Conservation (phyloP, 2,329 filamentous ascomycete species). For the Leptoxyphium fumago region DNA sequence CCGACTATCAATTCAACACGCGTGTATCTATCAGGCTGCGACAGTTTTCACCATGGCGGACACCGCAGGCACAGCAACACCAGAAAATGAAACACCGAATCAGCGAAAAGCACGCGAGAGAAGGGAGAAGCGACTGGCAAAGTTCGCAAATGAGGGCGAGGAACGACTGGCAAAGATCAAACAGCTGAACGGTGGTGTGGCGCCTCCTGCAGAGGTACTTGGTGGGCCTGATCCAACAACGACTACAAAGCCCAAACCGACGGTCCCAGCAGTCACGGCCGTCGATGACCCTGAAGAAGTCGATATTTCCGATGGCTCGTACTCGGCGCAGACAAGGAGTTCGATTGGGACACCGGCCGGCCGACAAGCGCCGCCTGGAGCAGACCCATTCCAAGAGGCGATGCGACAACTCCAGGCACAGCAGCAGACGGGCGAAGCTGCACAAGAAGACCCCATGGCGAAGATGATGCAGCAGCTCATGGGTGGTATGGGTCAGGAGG, state of each 20-base stretch:
- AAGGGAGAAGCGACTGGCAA: slow-evolving; percentile 66
- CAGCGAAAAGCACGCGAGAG: slow-evolving; percentile 53
- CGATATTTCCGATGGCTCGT: slow-evolving; percentile 52
- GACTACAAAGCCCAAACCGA: slow-evolving; percentile 14
- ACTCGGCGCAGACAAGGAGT: slow-evolving; percentile 6
- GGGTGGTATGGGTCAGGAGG: slow-evolving; percentile 25
- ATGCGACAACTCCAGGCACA: slow-evolving; percentile 18
- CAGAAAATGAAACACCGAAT: slow-evolving; percentile 25
- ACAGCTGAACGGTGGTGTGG: slow-evolving; percentile 41
- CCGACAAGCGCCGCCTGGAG: slow-evolving; percentile 3
- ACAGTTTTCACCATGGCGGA: slow-evolving; percentile 14
- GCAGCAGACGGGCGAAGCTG: slow-evolving; percentile 1
- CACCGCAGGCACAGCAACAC: slow-evolving; percentile 10
- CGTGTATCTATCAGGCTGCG: too few species aligned
- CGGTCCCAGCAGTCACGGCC: slow-evolving; percentile 19
- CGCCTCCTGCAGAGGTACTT: slow-evolving; percentile 17
- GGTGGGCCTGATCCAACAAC: slow-evolving; percentile 15
- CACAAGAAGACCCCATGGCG: slow-evolving; percentile 51
- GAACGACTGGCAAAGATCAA: slow-evolving; percentile 62
- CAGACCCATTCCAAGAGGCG: slow-evolving; percentile 15
- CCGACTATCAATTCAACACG: too few species aligned
- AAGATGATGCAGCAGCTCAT: slow-evolving; percentile 65
- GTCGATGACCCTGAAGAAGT: slow-evolving; percentile 57
- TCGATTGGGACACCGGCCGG: slow-evolving; percentile 6
- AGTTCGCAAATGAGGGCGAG: slow-evolving; percentile 57